Evolutionary conservation across 2,329 filamentous ascomycete genomes (phyloP).

Genomic region (Botryotinia narcissicola): DNA sequence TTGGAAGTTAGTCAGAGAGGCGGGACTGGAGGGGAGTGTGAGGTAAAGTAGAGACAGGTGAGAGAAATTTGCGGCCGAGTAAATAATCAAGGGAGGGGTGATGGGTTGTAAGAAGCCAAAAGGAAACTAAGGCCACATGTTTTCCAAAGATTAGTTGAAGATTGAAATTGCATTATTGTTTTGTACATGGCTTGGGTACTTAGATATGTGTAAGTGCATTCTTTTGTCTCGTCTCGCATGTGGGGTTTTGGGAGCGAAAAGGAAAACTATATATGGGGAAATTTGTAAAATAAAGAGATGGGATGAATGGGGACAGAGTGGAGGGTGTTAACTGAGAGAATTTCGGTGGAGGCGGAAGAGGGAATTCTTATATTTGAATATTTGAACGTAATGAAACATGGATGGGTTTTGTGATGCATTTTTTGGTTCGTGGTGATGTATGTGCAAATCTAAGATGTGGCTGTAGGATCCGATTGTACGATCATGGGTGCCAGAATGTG

Average conservation of each 20-base stretch:
- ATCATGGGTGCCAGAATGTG: neutral
- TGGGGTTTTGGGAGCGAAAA: neutral
- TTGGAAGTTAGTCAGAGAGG: slow-evolving; percentile 87
- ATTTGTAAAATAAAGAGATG: neutral
- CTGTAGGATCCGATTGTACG: neutral
- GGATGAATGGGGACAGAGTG: neutral
- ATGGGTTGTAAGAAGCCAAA: neutral
- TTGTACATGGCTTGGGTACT: neutral
- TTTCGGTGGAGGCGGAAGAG: neutral
- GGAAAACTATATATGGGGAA: neutral
- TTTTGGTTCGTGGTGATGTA: neutral
- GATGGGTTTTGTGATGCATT: neutral
- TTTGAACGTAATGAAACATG: neutral
- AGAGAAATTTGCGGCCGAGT: neutral
- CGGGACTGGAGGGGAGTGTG: slow-evolving; percentile 57
- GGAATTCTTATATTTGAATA: neutral
- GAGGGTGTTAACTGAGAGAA: neutral
- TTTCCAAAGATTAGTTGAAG: neutral
- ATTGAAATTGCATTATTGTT: neutral
- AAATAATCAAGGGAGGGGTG: neutral
- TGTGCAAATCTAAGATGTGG: neutral
- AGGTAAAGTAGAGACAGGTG: neutral
- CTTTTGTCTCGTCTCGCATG: neutral
- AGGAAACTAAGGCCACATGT: neutral
- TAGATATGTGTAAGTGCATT: neutral